A percentile compares a stretch with the other conserved stretches of the same genome.
Evolutionary conservation across 1,139 yeast genomes (phyloP).

Genomic region (Geotrichum restrictum): DNA sequence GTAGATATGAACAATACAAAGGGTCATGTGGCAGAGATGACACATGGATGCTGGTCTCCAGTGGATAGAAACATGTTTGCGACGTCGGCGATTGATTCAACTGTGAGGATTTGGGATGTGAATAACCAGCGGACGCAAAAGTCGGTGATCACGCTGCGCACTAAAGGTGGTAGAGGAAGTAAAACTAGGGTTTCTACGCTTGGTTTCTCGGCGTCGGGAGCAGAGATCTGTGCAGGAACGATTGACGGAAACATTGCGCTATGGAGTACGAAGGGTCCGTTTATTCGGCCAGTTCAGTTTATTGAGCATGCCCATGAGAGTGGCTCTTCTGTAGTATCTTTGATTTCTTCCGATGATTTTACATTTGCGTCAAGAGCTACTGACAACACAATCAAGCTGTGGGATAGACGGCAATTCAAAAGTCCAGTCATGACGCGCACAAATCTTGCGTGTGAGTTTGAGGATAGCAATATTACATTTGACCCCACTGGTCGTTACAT

Average conservation of each 20-base stretch:
- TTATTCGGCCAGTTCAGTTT: slow-evolving; percentile 33
- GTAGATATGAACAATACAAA: slow-evolving; percentile 40
- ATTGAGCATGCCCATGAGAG: slow-evolving; percentile 30
- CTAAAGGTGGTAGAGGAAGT: slow-evolving; percentile 26
- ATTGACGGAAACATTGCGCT: slow-evolving; percentile 33
- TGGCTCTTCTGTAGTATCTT: slow-evolving; percentile 26
- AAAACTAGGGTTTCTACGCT: slow-evolving; percentile 30
- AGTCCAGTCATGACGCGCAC: slow-evolving; percentile 35
- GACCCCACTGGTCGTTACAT: slow-evolving; percentile 34
- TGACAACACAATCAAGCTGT: slow-evolving; percentile 36
- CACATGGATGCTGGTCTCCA: slow-evolving; percentile 39
- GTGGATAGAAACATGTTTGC: slow-evolving; percentile 28
- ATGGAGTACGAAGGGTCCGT: slow-evolving; percentile 36
- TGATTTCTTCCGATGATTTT: slow-evolving; percentile 23
- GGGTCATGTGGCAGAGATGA: slow-evolving; percentile 40
- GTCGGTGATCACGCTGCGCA: slow-evolving; percentile 34
- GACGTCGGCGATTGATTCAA: slow-evolving; percentile 37
- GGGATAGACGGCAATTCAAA: slow-evolving; percentile 39
- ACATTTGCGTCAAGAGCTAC: slow-evolving; percentile 33
- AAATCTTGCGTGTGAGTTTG: slow-evolving; percentile 27
- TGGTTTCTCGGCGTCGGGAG: slow-evolving; percentile 24
- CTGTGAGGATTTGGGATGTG: slow-evolving; percentile 41
- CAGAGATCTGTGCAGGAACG: slow-evolving; percentile 30
- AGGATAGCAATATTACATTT: slow-evolving; percentile 29
- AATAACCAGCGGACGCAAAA: slow-evolving; percentile 29